Evolutionary conservation across 495 filamentous ascomycete species (phyloP).

Genomic region (Acidomyces sp.): DNA sequence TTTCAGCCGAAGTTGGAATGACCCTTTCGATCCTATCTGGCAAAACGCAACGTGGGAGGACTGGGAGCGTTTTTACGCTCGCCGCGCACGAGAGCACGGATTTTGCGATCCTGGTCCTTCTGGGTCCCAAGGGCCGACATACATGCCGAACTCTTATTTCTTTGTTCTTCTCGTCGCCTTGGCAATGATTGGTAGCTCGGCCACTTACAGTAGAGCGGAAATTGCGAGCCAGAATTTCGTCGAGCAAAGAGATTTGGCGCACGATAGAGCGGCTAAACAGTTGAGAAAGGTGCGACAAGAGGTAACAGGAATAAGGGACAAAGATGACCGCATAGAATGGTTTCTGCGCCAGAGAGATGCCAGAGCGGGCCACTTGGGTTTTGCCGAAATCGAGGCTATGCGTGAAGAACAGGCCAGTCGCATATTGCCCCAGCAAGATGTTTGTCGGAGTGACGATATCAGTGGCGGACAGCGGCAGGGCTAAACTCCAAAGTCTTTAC

Average conservation of each 20-base stretch:
- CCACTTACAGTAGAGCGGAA: constrained; percentile 55
- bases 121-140: constrained; percentile 42
- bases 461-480: no score
- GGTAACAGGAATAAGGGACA: constrained; percentile 32
- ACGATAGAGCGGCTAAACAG: constrained; percentile 48
- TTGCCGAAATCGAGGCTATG: constrained; percentile 12
- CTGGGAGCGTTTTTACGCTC: constrained; percentile 74
- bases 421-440: not conserved
- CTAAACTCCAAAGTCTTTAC: no score
- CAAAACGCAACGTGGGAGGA: constrained; percentile 96
- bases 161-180: constrained; percentile 51
- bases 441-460: not conserved
- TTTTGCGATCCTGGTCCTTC: not conserved
- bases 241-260: constrained; percentile 47
- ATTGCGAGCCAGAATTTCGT: constrained; percentile 42
- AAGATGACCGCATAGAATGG: constrained; percentile 52
- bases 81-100: constrained; percentile 4
- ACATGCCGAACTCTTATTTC: constrained; percentile 65
- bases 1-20: constrained; percentile 15
- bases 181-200: constrained; percentile 49
- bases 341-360: constrained; percentile 59
- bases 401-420: constrained; percentile 16
- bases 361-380: constrained; percentile 8
- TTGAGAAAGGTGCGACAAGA: constrained; percentile 43
- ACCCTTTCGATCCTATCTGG: constrained; percentile 39